These are phyloP conservation scores for Neocucurbitaria cava DNA, from an alignment of 2,329 filamentous ascomycete genomes.

Conservation along the genomic window DNA sequence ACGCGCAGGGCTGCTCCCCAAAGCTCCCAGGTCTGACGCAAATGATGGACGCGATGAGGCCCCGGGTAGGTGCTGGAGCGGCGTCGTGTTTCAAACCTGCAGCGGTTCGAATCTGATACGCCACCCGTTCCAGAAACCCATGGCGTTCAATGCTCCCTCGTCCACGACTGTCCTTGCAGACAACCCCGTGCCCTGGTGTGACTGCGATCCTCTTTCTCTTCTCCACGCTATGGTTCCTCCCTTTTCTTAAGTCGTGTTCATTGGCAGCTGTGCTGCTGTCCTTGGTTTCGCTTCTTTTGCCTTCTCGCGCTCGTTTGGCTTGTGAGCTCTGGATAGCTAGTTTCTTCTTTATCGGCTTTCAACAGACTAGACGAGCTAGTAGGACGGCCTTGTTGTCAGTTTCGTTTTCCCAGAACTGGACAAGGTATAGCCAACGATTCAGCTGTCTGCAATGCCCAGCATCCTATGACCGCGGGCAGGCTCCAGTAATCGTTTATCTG, in stretches of 20 bases:
- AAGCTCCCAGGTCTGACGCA: slow-evolving; percentile 14
- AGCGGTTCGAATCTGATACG: slow-evolving; percentile 36
- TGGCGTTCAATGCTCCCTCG: slow-evolving; percentile 45
- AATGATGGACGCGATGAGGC: slow-evolving; percentile 22
- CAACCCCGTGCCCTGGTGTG: slow-evolving; percentile 39
- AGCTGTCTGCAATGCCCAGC: slow-evolving; percentile 33
- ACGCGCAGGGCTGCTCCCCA: slow-evolving; percentile 9
- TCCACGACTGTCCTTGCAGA: slow-evolving; percentile 33
- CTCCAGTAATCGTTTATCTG: slow-evolving; percentile 43
- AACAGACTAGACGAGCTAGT: slow-evolving; percentile 4
- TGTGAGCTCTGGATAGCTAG: slow-evolving; percentile 30
- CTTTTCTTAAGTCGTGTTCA: slow-evolving; percentile 34
- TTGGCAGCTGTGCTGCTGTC: slow-evolving; percentile 47
- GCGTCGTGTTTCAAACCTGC: slow-evolving; percentile 32
- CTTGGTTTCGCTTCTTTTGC: slow-evolving; percentile 44
- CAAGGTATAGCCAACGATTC: slow-evolving; percentile 31
- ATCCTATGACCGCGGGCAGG: slow-evolving; percentile 36
- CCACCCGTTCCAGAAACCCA: slow-evolving; percentile 38
- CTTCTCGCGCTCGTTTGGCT: slow-evolving; percentile 42
- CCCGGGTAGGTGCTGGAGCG: slow-evolving; percentile 24
- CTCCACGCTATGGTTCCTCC: slow-evolving; percentile 32
- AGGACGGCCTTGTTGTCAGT: slow-evolving; percentile 11
- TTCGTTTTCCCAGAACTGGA: slow-evolving; percentile 15
- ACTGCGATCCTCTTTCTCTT: slow-evolving; percentile 31
- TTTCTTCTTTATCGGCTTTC: slow-evolving; percentile 8